These are phyloP conservation scores for Fusarium pilosicola DNA, from an alignment of 2,329 filamentous ascomycete genomes.

Conservation along the genomic window DNA sequence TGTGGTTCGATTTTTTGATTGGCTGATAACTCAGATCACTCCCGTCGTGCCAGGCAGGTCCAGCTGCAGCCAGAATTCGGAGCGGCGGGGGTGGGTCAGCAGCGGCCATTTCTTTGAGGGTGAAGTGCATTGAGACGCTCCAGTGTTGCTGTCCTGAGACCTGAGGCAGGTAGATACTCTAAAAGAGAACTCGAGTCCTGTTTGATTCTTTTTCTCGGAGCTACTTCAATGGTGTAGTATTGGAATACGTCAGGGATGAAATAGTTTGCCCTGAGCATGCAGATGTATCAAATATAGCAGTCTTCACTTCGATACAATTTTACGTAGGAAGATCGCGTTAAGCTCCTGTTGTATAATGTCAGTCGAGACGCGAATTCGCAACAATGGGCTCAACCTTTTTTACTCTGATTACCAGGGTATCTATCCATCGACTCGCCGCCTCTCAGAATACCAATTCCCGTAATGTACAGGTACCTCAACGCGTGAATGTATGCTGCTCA, in stretches of 20 bases:
- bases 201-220: neutral
- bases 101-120: neutral
- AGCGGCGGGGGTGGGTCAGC: slow-evolving; percentile 13
- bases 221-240: neutral
- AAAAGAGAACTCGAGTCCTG: neutral
- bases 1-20: slow-evolving; percentile 39
- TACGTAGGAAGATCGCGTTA: neutral
- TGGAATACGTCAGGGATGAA: neutral
- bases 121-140: neutral
- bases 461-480: slow-evolving; percentile 41
- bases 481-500: slow-evolving; percentile 23
- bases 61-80: slow-evolving; percentile 3
- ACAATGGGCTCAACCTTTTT: slow-evolving; percentile 5
- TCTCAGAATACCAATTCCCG: slow-evolving; percentile 4
- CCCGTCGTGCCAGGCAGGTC: neutral
- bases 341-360: neutral
- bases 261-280: neutral
- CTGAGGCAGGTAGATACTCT: neutral
- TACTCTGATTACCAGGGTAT: slow-evolving; percentile 30
- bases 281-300: neutral
- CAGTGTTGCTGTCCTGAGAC: neutral
- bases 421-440: slow-evolving; percentile 1
- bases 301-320: neutral
- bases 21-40: slow-evolving; percentile 27
- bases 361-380: neutral